Evolutionary conservation across 2,329 filamentous ascomycete species (phyloP), one percentile per base, ranked within the genome.

Genomic region (Paracoccidioides lutzii): DNA sequence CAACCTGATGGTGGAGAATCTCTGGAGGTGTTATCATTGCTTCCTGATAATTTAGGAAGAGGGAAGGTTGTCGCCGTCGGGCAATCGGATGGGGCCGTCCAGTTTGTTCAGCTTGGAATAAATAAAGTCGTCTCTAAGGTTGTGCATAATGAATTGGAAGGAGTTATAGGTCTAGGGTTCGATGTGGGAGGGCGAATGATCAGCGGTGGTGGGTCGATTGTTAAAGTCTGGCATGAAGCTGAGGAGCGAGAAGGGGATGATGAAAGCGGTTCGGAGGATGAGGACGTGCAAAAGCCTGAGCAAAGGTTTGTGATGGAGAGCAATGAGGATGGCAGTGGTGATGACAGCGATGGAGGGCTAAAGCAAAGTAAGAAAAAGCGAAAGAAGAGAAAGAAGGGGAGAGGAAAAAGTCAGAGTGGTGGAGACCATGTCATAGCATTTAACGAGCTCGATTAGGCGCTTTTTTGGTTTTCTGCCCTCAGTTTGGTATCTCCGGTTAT

Each of bases 151-250:
- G 90, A 95, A 58, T 73, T 93, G 15, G 91, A 97, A 67, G 87
- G 86, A 2, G 90, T 96, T 3, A 80, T 90, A 1, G 87, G 81
- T 0, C 71, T 98, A 0, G 86, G 79, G 1, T 95, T 97, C 60
- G 93, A 97, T 71, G 84, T 86, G 52, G 82, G 84, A 53, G 88
- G 90, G 48, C 80, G 93, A 48, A 82, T 98, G 77, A 89, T 98
- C 62, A 94, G 84, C 64, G 90, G 89, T 9, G 93, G 93, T 54
- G 93, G 93, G 0, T 81, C 80, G 62, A 83, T 83, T 0, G 81
- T 98, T 60, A 96, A 96, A 71, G 84, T 97, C 1, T 98, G 93
- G 93, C 67, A 68, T 1, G 75, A 75, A 1, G 77, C 76, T 0
- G 78, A 80, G 0, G 77, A 76, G 1, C 77, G 72, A 0, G 72